Percentiles rank a stretch among this genome's conserved stretches.
Evolutionary conservation across 352 stramenopile genomes (phyloP).

Genomic region (Phytophthora aleatoria): DNA sequence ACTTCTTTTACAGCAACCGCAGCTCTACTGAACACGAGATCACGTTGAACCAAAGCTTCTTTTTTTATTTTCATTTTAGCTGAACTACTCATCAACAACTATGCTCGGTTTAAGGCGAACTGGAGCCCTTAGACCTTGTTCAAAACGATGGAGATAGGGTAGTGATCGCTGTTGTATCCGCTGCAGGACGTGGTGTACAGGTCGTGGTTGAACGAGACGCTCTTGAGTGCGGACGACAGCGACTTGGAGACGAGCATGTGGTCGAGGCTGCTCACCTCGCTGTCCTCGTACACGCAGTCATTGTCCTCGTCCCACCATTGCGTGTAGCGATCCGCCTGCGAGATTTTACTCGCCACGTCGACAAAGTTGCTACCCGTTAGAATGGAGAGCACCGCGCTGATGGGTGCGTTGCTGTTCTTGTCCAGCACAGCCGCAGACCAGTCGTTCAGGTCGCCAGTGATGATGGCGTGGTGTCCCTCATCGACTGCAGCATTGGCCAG

Average conservation of each 20-base stretch:
- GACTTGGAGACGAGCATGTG: conserved; percentile 68
- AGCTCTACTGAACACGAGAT: background rate
- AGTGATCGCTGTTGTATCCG: conserved; percentile 67
- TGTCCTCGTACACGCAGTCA: conserved; percentile 58
- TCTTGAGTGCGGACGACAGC: conserved; percentile 42
- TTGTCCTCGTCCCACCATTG: conserved; percentile 71
- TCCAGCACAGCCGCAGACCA: conserved; percentile 53
- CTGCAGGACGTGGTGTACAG: conserved; percentile 57
- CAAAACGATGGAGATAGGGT: conserved; percentile 45
- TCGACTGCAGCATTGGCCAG: conserved; percentile 47
- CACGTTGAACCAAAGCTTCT: background rate
- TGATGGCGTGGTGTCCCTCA: conserved; percentile 58
- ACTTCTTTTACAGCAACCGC: background rate
- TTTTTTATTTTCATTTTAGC: background rate
- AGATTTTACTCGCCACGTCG: conserved; percentile 46
- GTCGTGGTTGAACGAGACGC: conserved; percentile 55
- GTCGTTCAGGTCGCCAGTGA: conserved; percentile 77
- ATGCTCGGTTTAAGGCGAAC: background rate
- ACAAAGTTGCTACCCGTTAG: conserved; percentile 50
- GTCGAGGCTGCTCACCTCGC: conserved; percentile 58
- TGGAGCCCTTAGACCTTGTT: conserved; percentile 8
- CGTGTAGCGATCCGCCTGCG: conserved; percentile 52
- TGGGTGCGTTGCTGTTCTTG: conserved; percentile 67
- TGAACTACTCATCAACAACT: background rate
- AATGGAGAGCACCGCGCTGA: conserved; percentile 58